These are phyloP conservation scores for Thinopyrum elongatum DNA, from an alignment of 176 grass and related monocot genomes.

Conservation along the genomic window DNA sequence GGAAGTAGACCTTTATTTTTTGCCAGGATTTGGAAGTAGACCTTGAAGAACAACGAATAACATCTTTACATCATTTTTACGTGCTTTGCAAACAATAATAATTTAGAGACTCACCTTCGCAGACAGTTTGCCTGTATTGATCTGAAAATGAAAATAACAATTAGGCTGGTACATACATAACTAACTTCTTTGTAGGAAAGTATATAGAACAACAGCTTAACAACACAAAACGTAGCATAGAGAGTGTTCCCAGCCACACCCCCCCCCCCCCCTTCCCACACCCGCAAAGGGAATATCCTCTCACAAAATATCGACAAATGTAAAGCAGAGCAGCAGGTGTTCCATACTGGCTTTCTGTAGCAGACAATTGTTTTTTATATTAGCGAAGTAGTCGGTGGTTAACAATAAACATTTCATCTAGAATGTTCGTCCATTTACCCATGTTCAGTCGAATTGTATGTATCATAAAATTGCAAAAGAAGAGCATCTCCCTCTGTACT, in stretches of 20 bases:
- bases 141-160: slow-evolving; percentile 33
- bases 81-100: background rate
- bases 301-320: background rate
- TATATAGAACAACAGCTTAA: background rate
- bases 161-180: slow-evolving; percentile 7
- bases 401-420: background rate
- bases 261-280: no score
- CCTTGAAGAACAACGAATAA: background rate
- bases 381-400: background rate
- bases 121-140: slow-evolving; percentile 54
- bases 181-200: background rate
- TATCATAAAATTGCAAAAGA: background rate
- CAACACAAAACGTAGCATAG: background rate
- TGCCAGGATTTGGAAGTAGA: background rate
- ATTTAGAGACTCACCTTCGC: slow-evolving; percentile 41
- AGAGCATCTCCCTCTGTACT: background rate
- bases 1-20: background rate
- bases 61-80: background rate
- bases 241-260: background rate
- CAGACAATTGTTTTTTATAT: background rate
- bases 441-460: background rate
- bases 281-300: background rate
- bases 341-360: background rate
- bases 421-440: background rate
- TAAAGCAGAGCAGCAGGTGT: background rate